Evolutionary conservation across 345 rosid genomes (phyloP).

Genomic region (Dovyalis caffra): DNA sequence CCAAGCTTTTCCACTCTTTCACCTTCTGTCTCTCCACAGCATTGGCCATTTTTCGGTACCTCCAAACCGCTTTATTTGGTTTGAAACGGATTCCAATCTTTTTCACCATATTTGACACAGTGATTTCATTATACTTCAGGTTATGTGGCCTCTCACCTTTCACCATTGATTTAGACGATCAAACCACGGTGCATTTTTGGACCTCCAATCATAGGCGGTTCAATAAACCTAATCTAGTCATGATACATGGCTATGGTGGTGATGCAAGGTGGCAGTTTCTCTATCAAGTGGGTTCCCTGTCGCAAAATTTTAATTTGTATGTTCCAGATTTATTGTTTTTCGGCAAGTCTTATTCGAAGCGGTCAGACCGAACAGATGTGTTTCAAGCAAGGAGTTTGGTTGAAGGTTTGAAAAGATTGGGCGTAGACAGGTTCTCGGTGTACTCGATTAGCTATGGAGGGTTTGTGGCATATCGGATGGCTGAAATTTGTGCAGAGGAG

Average conservation of each 20-base stretch:
- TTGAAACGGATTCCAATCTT: constrained; percentile 25
- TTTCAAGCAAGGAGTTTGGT: constrained; percentile 60
- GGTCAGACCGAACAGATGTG: constrained; percentile 40
- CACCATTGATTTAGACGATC: constrained; percentile 53
- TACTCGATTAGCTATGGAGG: constrained; percentile 81
- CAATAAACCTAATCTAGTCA: constrained; percentile 43
- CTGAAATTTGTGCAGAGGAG: constrained; percentile 46
- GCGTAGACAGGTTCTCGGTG: constrained; percentile 42
- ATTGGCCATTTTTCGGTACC: background rate
- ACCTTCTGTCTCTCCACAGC: constrained; percentile 16
- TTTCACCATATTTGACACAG: constrained; percentile 33
- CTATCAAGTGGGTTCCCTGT: constrained; percentile 47
- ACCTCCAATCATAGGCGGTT: constrained; percentile 44
- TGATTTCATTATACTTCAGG: constrained; percentile 45
- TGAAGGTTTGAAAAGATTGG: constrained; percentile 53
- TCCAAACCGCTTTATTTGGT: background rate
- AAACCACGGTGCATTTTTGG: constrained; percentile 70
- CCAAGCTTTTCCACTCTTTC: constrained; percentile 9
- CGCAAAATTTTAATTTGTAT: constrained; percentile 49
- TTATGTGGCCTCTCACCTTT: constrained; percentile 53
- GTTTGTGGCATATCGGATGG: constrained; percentile 70
- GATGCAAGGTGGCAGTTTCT: constrained; percentile 69
- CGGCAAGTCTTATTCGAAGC: constrained; percentile 45
- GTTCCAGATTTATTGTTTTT: constrained; percentile 75
- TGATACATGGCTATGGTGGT: constrained; percentile 77